A percentile compares a stretch with the other conserved stretches of the same genome.
Conservation (phyloP, 805 yeast genomes). For the Kodamaea nitidulidarum region DNA sequence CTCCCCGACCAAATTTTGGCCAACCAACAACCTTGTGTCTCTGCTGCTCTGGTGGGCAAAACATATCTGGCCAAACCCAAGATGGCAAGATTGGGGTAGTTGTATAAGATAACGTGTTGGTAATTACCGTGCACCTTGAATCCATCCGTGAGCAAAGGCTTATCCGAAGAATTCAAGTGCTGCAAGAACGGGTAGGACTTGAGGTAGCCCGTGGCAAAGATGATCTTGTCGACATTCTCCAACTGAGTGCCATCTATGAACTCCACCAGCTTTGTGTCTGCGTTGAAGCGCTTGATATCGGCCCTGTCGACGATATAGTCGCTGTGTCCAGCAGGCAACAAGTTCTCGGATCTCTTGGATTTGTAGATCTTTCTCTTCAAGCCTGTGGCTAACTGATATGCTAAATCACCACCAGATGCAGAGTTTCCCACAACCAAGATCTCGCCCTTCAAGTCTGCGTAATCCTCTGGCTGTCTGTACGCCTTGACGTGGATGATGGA, state of each 20-base stretch:
- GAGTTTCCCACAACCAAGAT: slow-evolving; percentile 72
- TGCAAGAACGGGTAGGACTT: slow-evolving; percentile 33
- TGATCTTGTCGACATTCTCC: slow-evolving; percentile 23
- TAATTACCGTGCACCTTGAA: slow-evolving; percentile 35
- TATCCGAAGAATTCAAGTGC: slow-evolving; percentile 13
- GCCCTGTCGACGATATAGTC: slow-evolving; percentile 39
- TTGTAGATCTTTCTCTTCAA: slow-evolving; percentile 43
- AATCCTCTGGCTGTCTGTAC: slow-evolving; percentile 23
- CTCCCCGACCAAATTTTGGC: slow-evolving; percentile 43
- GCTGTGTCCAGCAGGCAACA: slow-evolving; percentile 42
- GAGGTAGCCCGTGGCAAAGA: slow-evolving; percentile 40
- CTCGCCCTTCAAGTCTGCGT: slow-evolving; percentile 23
- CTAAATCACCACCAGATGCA: slow-evolving; percentile 71
- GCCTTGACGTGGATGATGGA: slow-evolving; percentile 33
- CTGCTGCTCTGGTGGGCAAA: slow-evolving; percentile 49
- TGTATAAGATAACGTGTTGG: slow-evolving; percentile 43
- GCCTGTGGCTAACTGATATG: slow-evolving; percentile 51
- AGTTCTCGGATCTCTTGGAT: slow-evolving; percentile 45
- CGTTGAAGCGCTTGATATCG: slow-evolving; percentile 39
- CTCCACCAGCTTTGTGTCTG: slow-evolving; percentile 24
- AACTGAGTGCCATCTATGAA: slow-evolving; percentile 24
- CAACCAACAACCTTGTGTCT: slow-evolving; percentile 44
- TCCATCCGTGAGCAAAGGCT: slow-evolving; percentile 28
- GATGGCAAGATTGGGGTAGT: slow-evolving; percentile 43
- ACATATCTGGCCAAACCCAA: slow-evolving; percentile 43